Conservation (phyloP, 1,284 basidiomycete species). For the Peniophora sp. region DNA sequence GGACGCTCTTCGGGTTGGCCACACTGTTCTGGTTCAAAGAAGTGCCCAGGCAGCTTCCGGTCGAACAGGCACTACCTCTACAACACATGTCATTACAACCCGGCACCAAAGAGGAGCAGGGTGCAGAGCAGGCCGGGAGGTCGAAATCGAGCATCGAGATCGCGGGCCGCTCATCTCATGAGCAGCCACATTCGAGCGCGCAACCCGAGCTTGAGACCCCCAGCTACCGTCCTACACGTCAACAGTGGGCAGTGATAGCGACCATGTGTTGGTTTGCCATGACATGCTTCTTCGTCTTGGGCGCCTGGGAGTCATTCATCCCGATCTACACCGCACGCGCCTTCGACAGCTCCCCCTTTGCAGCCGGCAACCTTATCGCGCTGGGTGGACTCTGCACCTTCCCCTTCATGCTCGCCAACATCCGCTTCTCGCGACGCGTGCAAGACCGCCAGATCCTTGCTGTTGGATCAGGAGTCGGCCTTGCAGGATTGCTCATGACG, state of each 20-base stretch:
- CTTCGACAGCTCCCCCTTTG: conserved; percentile 53
- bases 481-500: conserved; percentile 44
- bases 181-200: neutral
- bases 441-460: conserved; percentile 59
- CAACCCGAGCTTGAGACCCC: neutral
- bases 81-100: neutral
- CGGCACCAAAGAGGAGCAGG: neutral
- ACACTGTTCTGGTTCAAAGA: conserved; percentile 44
- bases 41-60: conserved; percentile 19
- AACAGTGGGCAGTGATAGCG: conserved; percentile 40
- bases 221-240: conserved; percentile 3
- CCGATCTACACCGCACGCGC: conserved; percentile 50
- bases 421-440: conserved; percentile 44
- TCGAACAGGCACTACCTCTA: conserved; percentile 1
- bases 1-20: conserved; percentile 43
- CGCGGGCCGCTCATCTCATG: neutral
- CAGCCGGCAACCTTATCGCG: conserved; percentile 65
- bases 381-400: conserved; percentile 54
- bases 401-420: conserved; percentile 59
- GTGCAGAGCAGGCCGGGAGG: conserved; percentile 8
- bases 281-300: conserved; percentile 68
- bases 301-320: conserved; percentile 65
- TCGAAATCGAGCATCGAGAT: neutral
- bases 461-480: conserved; percentile 41
- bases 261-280: conserved; percentile 71